Evolutionary conservation across 257 asterid genomes (phyloP), one percentile per base, ranked within the genome.

Genomic region (Nicotiana noctiflora): DNA sequence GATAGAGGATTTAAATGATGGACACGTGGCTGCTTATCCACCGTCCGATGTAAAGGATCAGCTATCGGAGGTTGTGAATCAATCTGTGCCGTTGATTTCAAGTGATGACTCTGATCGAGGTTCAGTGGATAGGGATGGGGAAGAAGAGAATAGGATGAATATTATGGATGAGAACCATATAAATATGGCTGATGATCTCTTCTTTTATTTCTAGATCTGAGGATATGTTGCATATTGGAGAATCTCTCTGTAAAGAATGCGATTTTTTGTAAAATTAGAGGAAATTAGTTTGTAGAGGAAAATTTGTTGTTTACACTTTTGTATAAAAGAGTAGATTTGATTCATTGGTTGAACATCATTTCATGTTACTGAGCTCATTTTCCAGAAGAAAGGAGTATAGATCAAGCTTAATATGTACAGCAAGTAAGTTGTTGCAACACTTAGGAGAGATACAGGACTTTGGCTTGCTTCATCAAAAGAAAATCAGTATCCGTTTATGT

Each of bases 121-220:
- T 46, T 19, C 78, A 23, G 83, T 53, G 10, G 81, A 79, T 13
- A 44, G 79, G 11, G 34, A 11, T 6, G 80, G 32, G 29, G 52
- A 76, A 81, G 82, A 40, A 75, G 5, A 68, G 44, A 19, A 6
- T 68, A 68, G 76, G 76, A 37, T n/a, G 18, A 25, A 62, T 62
- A 62, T 25, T 14, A 27, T 63, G 3, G 81, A 68, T 67, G 80
- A 80, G 55, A 86, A 87, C 79, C 84, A 62, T 51, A 84, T 84
- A 21, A 87, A 85, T 82, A 82, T 93, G 66, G 98, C 93, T 80
- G 91, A 86, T 89, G 95, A 92, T 87, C 67, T 92, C 17, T 88
- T 90, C 86, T 90, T 86, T 79, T 88, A 92, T 85, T 31, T 59
- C 31, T 89, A 79, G 64, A 44, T 21, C 18, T 23, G 37, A 62